Evolutionary conservation across 106 monocot species (phyloP), one percentile per base, ranked within the genome.

Genomic region (Dioscorea zingiberensis): DNA sequence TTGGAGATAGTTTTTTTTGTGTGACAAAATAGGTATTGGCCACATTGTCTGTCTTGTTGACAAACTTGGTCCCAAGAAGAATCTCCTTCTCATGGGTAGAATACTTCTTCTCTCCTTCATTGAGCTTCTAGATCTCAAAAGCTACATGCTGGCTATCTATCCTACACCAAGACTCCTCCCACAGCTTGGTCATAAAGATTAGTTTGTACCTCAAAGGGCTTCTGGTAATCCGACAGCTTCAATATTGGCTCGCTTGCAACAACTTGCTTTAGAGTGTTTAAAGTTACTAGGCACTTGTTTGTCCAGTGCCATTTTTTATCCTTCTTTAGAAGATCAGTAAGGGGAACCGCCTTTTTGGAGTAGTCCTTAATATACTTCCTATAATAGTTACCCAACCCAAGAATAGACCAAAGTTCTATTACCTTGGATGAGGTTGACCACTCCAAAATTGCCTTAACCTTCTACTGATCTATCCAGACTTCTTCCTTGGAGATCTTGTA

Each of bases 91-190:
- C 60, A 18, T 48, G 25, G 2, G 55, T 1, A 1, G 47, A 48
- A 25, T 71, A 62, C 30, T 27, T 60, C 27, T 44, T 16, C 18
- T 62, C 61, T 13, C 13, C 47, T 18, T 71, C 51, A 11, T 53
- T 71, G 4, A 71, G 51, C 12, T 63, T 71, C 5, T n/a, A 2
- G 30, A 21, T 61, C 48, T 71, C 21, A 44, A 27, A 71, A 19
- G 71, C 30, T 21, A 71, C n/a, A n/a, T n/a, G n/a, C 15, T 14
- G 13, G 71, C 4, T 30, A 0, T 27, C 48, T 25, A 16, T 48
- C 24, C 70, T 49, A 9, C 4, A 11, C 19, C 1, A 55, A 18
- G 3, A 55, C 55, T 22, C 22, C 55, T 1, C 18, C 55, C 3
- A 55, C 21, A 21, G 55, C 55, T 22, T 9, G 2, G 2, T n/a